Evolutionary conservation across 768 basidiomycete species (phyloP), one percentile per base, ranked within the genome.

Genomic region (Termitomyces sp.): DNA sequence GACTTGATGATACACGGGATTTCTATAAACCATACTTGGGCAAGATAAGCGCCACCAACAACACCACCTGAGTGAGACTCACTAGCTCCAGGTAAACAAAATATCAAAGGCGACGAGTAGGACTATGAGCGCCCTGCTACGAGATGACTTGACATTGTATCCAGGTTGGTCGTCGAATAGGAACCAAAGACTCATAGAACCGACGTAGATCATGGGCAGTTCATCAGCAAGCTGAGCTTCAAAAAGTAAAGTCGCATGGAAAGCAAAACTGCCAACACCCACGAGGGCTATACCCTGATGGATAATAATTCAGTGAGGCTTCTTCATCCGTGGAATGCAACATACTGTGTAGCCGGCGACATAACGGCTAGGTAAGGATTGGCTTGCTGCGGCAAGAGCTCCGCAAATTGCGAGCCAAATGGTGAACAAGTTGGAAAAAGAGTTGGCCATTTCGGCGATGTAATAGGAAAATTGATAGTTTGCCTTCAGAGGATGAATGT

Each of bases 201-300:
- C 81, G 54, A 86, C 82, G 66, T 87, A 90, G 55, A 91, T 82
- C 90, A 93, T 92, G 2, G 89, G 90, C 9, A 93, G 74, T 67
- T 93, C 91, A 64, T 93, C 91, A 36, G 88, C 86, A 53, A 90
- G 81, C 65, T 93, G 91, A 10, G 89, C 89, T 62, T 85, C 80
- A 69, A 84, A 93, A 39, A 82, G 75, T 32, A 93, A 75, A 2
- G 88, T 91, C 12, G 87, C 87, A 62, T 93, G 91, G 68, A 93
- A 93, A 47, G 85, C 81, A 65, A 87, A 84, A 66, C 88, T 89
- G 20, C 91, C 90, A 13, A 89, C 59, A n/a, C 88, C 90, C 44
- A 92, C 83, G 20, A 89, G 70, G 18, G 76, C 83, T 57, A 90
- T 77, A 4, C 87, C 87, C 87, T 89, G 53, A 32, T 57, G n/a